Base-by-base conservation (phyloP, 192 early-diverging fungal species). In the Backusella mclennaniae region DNA sequence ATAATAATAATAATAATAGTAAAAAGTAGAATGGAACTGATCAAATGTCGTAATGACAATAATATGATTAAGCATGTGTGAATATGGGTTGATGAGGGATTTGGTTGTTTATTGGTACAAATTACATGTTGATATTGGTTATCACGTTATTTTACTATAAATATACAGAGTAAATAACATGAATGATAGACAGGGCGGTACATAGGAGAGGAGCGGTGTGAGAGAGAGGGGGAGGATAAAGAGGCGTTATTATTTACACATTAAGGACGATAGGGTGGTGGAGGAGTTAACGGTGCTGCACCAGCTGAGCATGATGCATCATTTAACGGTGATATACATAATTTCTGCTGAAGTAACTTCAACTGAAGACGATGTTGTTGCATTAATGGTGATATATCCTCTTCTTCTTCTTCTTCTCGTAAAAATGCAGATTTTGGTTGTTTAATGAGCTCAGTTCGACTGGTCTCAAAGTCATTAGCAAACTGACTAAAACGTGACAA, bases 391-490 rank as follows among this genome's bases (percentile, higher is more conserved):
- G 23, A 67, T 4, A 67, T 9, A 19, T 66, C 38, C 9, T 39
- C 46, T 49, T 49, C 39, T 74, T 31, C 39, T 74, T 31, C 31
- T 31, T 63, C 56, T 63, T 29, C 23, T 63, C 12, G 17, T 41
- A 29, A 38, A 39, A 35, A 29, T 29, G 42, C 38, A 26, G 35
- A 26, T 67, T 39, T 63, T 63, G 56, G 59, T 21, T 19, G 42
- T 35, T 42, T 42, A 72, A 44, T 52, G 23, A 33, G 36, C 15
- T 23, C 26, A 14, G 26, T 35, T 9, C 14, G 21, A 35, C 56
- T 66, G 15, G n/a, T 63, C 26, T 63, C 66, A 49, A 75, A 75
- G 41, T 75, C 74, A 67, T 19, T 66, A n/a, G 74, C 74, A 75
- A 75, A 75, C 31, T 67, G 74, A 44, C 39, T 66, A 67, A 49